Base-by-base conservation (phyloP, 345 rosid species). In the Zanthoxylum bungeanum region DNA sequence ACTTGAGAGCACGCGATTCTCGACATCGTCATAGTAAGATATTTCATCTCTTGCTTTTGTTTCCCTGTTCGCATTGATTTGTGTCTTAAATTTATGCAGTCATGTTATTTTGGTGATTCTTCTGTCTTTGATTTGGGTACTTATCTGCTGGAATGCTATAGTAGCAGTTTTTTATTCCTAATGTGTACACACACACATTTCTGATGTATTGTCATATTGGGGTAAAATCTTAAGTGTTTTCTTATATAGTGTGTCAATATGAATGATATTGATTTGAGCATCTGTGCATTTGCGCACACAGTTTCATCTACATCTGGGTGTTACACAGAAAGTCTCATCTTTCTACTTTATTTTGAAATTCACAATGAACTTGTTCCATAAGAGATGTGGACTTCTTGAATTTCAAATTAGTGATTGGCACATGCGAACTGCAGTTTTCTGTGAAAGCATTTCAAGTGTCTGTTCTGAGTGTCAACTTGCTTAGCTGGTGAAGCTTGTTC, bases 1-100 rank as follows among this genome's bases (percentile, higher is more conserved):
- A 87, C 81, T 80, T 95, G 82, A 95, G 87, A 83, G 97, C 98
- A 14, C 97, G 98, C 56, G 97, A 95, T 77, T 65, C 89, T 58
- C 88, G 99, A 25, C 99, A 95, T 75, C 94, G 98, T 44, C 91
- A 85, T 39, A 92, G 98, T 95, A 80, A 87, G 93, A 53, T 68
- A 6, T 56, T 27, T 73, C 72, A 62, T 73, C 70, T 66, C 66
- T 74, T 58, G 25, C 37, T 37, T 75, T 67, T 50, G 11, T 1
- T n/a, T 27, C 30, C 19, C n/a, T 24, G 49, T 28, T 30, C 65
- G 37, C n/a, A 28, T 28, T 7, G 24, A 40, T 46, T 63, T 63
- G 53, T 19, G 0, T 59, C 7, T 4, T 47, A 33, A 62, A 61
- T 61, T 25, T 49, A 27, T 33, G 50, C 17, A 37, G 36, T 50